These are phyloP conservation scores for Musa balbisiana DNA, from an alignment of 202 grass and related monocot genomes.

Conservation along the genomic window DNA sequence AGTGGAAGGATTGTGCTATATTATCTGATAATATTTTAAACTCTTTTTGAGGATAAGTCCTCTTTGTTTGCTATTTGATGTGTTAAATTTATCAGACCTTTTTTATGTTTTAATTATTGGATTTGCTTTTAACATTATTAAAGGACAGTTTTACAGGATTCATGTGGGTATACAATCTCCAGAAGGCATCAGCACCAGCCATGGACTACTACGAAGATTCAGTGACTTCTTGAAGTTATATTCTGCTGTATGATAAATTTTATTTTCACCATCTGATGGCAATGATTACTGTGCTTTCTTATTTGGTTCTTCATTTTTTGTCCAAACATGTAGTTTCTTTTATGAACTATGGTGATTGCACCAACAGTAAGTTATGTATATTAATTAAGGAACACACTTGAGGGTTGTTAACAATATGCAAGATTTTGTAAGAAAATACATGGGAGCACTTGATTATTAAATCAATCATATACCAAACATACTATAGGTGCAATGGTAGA, in stretches of 20 bases:
- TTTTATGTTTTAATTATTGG: constrained; percentile 19
- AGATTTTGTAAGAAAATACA: no score
- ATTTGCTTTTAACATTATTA: constrained; percentile 54
- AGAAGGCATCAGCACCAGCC: constrained; percentile 79
- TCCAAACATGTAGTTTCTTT: background rate
- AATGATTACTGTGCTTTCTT: background rate
- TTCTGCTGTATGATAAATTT: constrained; percentile 55
- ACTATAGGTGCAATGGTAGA: background rate
- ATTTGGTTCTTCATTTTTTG: background rate
- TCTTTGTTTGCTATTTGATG: background rate
- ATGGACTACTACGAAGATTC: constrained; percentile 80
- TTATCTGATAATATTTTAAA: background rate
- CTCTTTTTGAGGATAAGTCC: background rate
- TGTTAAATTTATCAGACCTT: background rate
- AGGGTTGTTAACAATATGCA: no score
- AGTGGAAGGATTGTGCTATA: no score
- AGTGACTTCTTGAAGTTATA: constrained; percentile 82
- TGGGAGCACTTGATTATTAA: background rate
- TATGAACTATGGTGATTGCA: background rate
- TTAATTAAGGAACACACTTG: no score
- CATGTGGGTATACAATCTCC: constrained; percentile 96
- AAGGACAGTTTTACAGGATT: constrained; percentile 99
- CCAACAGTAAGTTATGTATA: no score
- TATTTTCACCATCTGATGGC: background rate
- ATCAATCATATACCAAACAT: background rate